These are phyloP conservation scores for Starmerella khaoyaiensis DNA, from an alignment of 805 yeast species.

Conservation along the genomic window DNA sequence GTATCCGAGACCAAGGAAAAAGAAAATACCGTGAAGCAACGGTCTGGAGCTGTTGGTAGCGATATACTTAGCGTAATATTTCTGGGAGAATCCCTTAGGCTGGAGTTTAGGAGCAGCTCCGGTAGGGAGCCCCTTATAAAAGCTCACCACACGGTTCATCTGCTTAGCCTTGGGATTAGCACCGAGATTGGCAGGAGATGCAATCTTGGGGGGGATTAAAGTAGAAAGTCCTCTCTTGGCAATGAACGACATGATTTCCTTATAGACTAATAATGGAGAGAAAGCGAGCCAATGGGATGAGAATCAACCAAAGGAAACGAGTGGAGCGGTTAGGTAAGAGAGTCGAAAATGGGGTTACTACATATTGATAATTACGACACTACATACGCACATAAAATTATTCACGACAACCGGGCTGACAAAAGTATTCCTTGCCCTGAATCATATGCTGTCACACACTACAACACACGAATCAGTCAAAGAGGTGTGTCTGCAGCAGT, in stretches of 20 bases:
- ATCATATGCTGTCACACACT: no score
- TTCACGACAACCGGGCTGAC: no score
- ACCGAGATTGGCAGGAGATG: constrained; percentile 87
- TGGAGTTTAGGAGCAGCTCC: constrained; percentile 72
- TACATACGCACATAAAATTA: no score
- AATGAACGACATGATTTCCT: constrained; percentile 63
- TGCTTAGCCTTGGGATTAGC: constrained; percentile 94
- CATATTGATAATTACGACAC: no score
- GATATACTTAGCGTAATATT: constrained; percentile 68
- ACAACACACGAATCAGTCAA: no score
- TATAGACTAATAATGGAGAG: not conserved
- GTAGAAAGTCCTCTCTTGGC: constrained; percentile 89
- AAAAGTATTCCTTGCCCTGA: no score
- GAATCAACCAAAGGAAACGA: no score
- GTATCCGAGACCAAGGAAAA: constrained; percentile 68
- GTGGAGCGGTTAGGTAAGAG: not conserved
- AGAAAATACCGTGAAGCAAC: constrained; percentile 52
- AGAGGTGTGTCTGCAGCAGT: no score
- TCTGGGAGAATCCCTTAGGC: constrained; percentile 32
- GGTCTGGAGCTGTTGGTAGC: constrained; percentile 27
- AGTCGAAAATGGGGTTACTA: no score
- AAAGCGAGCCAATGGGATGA: constrained; percentile 1
- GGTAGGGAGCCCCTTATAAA: constrained; percentile 92
- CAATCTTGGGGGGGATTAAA: constrained; percentile 96
- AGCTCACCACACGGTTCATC: constrained; percentile 85